Base-by-base conservation (phyloP, 129 eudicot species). In the Mikania micrantha region DNA sequence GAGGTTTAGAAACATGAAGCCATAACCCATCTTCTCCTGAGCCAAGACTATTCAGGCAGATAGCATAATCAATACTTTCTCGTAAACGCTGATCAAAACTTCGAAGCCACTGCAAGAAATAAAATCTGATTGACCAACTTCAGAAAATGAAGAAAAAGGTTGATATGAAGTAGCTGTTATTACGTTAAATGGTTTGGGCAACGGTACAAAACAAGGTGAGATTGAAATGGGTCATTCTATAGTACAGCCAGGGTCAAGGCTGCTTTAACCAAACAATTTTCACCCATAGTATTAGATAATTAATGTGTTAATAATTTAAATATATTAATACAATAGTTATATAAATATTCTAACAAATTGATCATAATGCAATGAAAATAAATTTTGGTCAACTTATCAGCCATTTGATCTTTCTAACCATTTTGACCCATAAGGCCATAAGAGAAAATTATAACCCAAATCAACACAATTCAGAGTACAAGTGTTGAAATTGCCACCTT, bases 1-100 rank as follows among this genome's bases (percentile, higher is more conserved):
- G 96, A 78, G 98, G 98, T 78, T 92, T 92, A 19, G 98, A 92
- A 44, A 88, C 95, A 79, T 92, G 98, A 72, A 92, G 24, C 84
- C 84, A 86, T 60, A 92, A 76, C 47, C 79, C 84, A 42, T 92
- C 75, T 80, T 72, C 80, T 50, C 45, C 39, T 40, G 96, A 86
- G 25, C 95, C 98, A 80, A 92, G 76, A 70, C 91, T 86, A 79
- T 92, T 88, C 64, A 88, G 77, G 77, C 96, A 92, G 69, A 92
- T 88, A 45, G 98, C 96, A 82, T 92, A 92, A 81, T 92, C 98
- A 58, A 92, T 88, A 76, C 82, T 85, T 64, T 92, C 98, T 58
- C 89, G 87, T 47, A 83, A 42, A 57, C 98, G 91, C 64, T 92
- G 98, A 63, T 92, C 98, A 60, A 92, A 85, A 77, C 96, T 84